These are phyloP conservation scores for Mycosphaerella sp. DNA, from an alignment of 2,329 filamentous ascomycete species.

Conservation along the genomic window DNA sequence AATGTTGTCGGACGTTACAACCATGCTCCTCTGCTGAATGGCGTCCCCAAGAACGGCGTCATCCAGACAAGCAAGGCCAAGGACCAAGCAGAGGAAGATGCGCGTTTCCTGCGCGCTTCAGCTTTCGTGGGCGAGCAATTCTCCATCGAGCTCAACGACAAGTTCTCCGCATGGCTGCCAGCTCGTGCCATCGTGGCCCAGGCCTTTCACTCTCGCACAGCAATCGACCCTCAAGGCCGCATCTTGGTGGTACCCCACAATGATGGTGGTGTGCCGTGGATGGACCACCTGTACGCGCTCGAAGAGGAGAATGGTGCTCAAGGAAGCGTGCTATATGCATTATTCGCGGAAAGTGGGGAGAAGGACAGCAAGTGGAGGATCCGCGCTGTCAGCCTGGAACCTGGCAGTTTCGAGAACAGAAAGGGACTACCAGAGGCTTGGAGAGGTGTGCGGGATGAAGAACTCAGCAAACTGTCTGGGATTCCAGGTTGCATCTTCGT, in stretches of 20 bases:
- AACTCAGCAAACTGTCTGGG: conserved; percentile 66
- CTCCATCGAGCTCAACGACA: conserved; percentile 69
- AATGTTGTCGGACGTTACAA: conserved; percentile 83
- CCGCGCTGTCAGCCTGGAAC: conserved; percentile 77
- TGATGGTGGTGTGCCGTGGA: conserved; percentile 81
- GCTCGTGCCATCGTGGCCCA: conserved; percentile 70
- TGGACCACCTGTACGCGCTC: conserved; percentile 87
- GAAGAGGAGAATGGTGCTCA: conserved; percentile 54
- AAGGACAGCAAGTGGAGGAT: conserved; percentile 84
- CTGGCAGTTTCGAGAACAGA: conserved; percentile 83
- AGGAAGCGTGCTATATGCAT: conserved; percentile 67
- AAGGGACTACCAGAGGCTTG: conserved; percentile 86
- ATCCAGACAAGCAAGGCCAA: conserved; percentile 31
- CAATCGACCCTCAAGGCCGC: conserved; percentile 67
- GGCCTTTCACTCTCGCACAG: conserved; percentile 62
- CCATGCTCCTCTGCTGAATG: conserved; percentile 42
- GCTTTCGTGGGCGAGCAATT: conserved; percentile 85
- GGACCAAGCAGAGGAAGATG: conserved; percentile 68
- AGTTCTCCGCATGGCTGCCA: conserved; percentile 73
- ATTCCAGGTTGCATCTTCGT: conserved; percentile 79
- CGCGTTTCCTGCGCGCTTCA: conserved; percentile 69
- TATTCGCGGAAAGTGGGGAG: conserved; percentile 78
- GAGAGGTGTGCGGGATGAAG: conserved; percentile 82
- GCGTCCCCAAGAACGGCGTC: conserved; percentile 16
- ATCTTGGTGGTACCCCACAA: conserved; percentile 62